Percentiles rank a stretch among this genome's conserved stretches.
Evolutionary conservation across 108 stramenopile genomes (phyloP).

Genomic region (Skeletonema costatum): DNA sequence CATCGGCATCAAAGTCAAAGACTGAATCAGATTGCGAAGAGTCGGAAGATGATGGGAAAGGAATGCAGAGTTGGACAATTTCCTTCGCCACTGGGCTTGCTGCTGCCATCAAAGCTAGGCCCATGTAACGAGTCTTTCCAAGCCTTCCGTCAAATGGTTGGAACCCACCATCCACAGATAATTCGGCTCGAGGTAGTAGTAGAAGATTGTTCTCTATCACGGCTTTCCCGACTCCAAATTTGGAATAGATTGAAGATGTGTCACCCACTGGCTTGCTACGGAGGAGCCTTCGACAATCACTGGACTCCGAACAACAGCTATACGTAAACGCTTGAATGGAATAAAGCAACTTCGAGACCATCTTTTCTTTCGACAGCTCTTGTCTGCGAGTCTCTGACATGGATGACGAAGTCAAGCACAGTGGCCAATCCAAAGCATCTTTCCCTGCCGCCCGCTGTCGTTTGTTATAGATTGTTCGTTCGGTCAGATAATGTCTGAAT

Average conservation of each 20-base stretch:
- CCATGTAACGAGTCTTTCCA: constrained; percentile 77
- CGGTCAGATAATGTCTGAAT: constrained; percentile 81
- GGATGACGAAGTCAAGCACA: constrained; percentile 66
- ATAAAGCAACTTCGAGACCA: constrained; percentile 74
- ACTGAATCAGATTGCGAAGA: constrained; percentile 8
- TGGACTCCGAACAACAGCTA: constrained; percentile 73
- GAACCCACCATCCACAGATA: constrained; percentile 61
- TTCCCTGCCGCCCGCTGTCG: background rate
- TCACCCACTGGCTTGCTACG: constrained; percentile 29
- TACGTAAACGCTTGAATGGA: constrained; percentile 83
- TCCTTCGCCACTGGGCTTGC: constrained; percentile 79
- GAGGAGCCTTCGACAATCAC: constrained; percentile 60
- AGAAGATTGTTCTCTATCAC: constrained; percentile 55
- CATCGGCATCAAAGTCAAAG: constrained; percentile 21
- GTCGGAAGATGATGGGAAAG: constrained; percentile 57
- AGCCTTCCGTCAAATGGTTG: constrained; percentile 83
- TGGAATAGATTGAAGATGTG: constrained; percentile 48
- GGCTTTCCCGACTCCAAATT: constrained; percentile 69
- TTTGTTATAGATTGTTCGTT: constrained; percentile 49
- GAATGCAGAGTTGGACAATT: constrained; percentile 75
- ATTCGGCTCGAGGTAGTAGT: constrained; percentile 57
- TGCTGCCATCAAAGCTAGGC: constrained; percentile 77
- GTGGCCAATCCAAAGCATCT: constrained; percentile 65
- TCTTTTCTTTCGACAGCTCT: constrained; percentile 82
- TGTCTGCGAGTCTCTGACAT: constrained; percentile 63